These are phyloP conservation scores for Tulasnella sp. DNA, from an alignment of 768 basidiomycete genomes.

Conservation along the genomic window DNA sequence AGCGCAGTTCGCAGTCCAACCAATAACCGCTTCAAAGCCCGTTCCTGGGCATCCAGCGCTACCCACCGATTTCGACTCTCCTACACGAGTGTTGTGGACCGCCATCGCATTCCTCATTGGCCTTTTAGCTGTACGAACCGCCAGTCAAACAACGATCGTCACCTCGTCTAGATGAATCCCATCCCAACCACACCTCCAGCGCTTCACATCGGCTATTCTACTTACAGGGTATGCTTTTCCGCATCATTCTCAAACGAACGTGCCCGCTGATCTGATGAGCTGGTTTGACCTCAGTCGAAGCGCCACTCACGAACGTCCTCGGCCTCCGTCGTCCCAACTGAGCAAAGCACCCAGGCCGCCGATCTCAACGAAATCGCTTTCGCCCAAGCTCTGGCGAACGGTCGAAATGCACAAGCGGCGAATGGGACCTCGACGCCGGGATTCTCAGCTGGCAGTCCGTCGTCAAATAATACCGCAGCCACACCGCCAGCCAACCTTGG, in stretches of 20 bases:
- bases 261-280: not conserved
- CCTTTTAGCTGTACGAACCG: not conserved
- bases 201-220: constrained; percentile 6
- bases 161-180: not conserved
- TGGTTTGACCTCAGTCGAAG: constrained; percentile 3
- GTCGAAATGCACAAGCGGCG: not conserved
- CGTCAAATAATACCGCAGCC: not conserved
- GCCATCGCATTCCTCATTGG: not conserved
- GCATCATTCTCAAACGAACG: not conserved
- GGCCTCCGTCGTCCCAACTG: not conserved
- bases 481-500: constrained; percentile 1
- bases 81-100: not conserved
- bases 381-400: not conserved
- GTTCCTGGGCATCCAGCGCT: not conserved
- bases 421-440: not conserved
- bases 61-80: not conserved
- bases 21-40: not conserved
- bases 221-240: not conserved
- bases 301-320: constrained; percentile 11
- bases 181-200: not conserved
- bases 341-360: not conserved
- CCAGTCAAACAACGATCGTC: not conserved
- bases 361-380: not conserved
- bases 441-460: not conserved
- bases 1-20: not conserved